Percentiles rank a stretch among this genome's conserved stretches.
Conservation (phyloP, 164 flowering plant genomes). For the Litsea cubeba region DNA sequence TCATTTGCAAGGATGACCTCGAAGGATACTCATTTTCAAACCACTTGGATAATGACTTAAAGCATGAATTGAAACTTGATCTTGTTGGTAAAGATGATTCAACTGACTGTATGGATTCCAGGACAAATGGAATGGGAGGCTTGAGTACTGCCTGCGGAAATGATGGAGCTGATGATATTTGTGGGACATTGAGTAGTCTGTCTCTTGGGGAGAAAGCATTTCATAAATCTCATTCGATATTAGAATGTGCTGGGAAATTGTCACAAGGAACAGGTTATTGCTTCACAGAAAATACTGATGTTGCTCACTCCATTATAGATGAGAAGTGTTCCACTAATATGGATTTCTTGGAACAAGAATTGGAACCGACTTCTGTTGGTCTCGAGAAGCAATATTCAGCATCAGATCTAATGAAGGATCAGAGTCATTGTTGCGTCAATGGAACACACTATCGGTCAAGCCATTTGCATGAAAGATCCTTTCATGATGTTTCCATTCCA, state of each 20-base stretch:
- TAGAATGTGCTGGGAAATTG: conserved; percentile 18
- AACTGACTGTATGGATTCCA: conserved; percentile 13
- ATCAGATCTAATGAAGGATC: conserved; percentile 1
- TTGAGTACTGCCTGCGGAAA: conserved; percentile 8
- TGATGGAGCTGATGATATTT: conserved; percentile 5
- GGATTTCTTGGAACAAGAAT: not conserved
- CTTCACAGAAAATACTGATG: not conserved
- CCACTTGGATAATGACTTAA: conserved; percentile 4
- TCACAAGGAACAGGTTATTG: not conserved
- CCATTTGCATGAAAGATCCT: conserved; percentile 20
- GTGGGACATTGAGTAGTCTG: conserved; percentile 8
- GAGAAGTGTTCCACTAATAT: not conserved
- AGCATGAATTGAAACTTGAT: conserved; percentile 11
- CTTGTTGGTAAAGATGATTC: conserved; percentile 8
- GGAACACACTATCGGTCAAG: not conserved
- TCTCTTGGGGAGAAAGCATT: conserved; percentile 15
- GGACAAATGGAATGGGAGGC: conserved; percentile 6
- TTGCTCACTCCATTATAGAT: not conserved
- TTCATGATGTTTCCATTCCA: conserved; percentile 17
- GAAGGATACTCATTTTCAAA: conserved; percentile 35
- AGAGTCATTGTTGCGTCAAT: conserved; percentile 23
- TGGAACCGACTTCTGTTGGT: not conserved
- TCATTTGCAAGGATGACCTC: conserved; percentile 64
- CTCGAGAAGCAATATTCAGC: not conserved
- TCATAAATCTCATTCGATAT: conserved; percentile 9